Base-by-base conservation (phyloP, 495 filamentous ascomycete species). In the Friedmanniomyces simplex region DNA sequence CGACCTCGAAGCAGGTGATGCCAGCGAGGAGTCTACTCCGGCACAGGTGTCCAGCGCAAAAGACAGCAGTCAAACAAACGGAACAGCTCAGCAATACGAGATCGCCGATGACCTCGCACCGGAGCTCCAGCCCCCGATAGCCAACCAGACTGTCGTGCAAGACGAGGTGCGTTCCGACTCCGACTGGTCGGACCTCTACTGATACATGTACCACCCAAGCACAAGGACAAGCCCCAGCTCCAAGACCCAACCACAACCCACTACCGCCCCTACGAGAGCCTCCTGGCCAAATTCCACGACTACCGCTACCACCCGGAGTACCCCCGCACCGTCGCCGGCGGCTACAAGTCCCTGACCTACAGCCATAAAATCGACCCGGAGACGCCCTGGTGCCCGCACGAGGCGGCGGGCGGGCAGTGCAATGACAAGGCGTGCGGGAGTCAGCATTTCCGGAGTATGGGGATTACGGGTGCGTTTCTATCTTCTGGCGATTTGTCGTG, bases 261-360 rank as follows among this genome's bases (percentile, higher is more conserved):
- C 45, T 88, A 89, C 61, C 75, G 76, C 20, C 82, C 89, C 1
- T 98, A 97, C 71, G 74, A 82, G 62, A 95, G 88, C 69, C 88
- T 91, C 25, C 71, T 97, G 60, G 82, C 79, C 59, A 76, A 77
- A 54, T 96, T 98, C 71, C 86, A 82, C 67, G 84, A 87, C 45
- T 97, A 87, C 73, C 89, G 93, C 55, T 94, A 87, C 64, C 89
- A 96, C 69, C 86, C 87, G 24, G 74, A 79, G 32, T 96, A 81
- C 72, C 71, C 76, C 52, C 65, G 86, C 28, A 71, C 81, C 42
- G 83, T 93, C 59, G 67, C 83, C 52, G 82, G 81, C 63, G 91
- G 90, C 51, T 83, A 88, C 68, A 84, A 83, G 69, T 97, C 94
- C 60, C 74, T 94, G 77, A 96, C 88, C 45, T 97, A 91, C 74